Evolutionary conservation across 108 stramenopile species (phyloP).

Genomic region (Schizochytrium sp.): DNA sequence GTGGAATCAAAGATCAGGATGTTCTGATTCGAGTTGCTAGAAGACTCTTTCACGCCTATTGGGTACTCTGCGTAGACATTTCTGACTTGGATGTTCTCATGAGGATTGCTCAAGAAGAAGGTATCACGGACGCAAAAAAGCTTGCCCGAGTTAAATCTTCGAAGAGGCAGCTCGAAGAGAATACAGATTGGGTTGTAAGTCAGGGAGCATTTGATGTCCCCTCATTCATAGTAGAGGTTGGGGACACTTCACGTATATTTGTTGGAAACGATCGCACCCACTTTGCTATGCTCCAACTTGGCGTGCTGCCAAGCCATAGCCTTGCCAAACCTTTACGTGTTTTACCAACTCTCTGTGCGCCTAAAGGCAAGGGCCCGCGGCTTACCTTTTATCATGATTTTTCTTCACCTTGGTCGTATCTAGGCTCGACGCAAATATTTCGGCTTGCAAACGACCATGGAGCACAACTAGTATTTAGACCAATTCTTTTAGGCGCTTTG

Average conservation of each 20-base stretch:
- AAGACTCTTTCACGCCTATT: slow-evolving; percentile 3
- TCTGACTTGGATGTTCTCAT: background rate
- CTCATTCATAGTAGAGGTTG: slow-evolving; percentile 32
- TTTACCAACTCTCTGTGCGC: background rate
- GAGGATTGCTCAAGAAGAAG: background rate
- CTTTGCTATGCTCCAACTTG: slow-evolving; percentile 1
- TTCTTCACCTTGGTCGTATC: slow-evolving; percentile 45
- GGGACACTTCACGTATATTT: background rate
- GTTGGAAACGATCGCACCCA: slow-evolving; percentile 35
- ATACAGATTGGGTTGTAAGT: slow-evolving; percentile 15
- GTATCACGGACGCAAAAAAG: background rate
- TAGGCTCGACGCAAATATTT: slow-evolving; percentile 12
- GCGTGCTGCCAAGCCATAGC: background rate
- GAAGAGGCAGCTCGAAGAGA: background rate
- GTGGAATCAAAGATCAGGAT: background rate
- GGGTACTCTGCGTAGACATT: background rate
- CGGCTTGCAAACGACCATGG: background rate
- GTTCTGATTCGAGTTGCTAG: background rate
- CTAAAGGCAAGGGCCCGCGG: too few relatives aligned
- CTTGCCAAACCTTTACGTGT: slow-evolving; percentile 3
- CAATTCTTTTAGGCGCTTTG: slow-evolving; percentile 27
- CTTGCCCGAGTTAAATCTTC: too few relatives aligned
- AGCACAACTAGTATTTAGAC: background rate
- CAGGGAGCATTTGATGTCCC: slow-evolving; percentile 26
- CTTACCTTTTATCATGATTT: slow-evolving; percentile 45